phyloP scores from a whole-genome alignment of 495 filamentous ascomycete species.

The Penicillium desertorum region DNA sequence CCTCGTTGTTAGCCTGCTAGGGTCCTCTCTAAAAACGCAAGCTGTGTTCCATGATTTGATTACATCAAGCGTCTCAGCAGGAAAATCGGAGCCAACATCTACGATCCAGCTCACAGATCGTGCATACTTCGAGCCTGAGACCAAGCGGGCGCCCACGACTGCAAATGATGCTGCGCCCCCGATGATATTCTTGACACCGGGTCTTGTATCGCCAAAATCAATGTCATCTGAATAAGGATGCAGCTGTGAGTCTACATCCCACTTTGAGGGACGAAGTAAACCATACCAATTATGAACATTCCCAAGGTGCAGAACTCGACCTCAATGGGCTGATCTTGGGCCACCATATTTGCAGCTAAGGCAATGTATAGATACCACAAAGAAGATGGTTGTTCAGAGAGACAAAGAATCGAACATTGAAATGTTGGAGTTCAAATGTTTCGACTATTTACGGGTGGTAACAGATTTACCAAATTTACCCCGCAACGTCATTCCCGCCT shows the following conservation, averaged over 20 bases:
- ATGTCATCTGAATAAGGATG: conserved; percentile 72
- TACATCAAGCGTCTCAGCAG: conserved; percentile 55
- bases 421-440: not conserved
- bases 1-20: conserved; percentile 72
- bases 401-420: conserved; percentile 11
- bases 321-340: conserved; percentile 9
- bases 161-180: conserved; percentile 87
- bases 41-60: conserved; percentile 73
- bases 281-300: conserved; percentile 92
- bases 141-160: conserved; percentile 83
- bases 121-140: conserved; percentile 53
- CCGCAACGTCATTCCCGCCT: conserved; percentile 12
- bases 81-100: conserved; percentile 87
- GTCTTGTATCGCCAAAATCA: conserved; percentile 59
- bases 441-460: conserved; percentile 12
- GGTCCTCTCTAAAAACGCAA: conserved; percentile 64
- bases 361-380: not conserved
- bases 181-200: conserved; percentile 66
- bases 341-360: conserved; percentile 20
- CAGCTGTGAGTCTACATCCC: conserved; percentile 22
- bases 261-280: conserved; percentile 12
- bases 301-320: conserved; percentile 86
- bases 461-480: conserved; percentile 23
- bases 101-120: conserved; percentile 83
- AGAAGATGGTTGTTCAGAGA: conserved; percentile 5